Evolutionary conservation across 2,329 filamentous ascomycete species (phyloP).

Genomic region (Fusarium armeniacum): DNA sequence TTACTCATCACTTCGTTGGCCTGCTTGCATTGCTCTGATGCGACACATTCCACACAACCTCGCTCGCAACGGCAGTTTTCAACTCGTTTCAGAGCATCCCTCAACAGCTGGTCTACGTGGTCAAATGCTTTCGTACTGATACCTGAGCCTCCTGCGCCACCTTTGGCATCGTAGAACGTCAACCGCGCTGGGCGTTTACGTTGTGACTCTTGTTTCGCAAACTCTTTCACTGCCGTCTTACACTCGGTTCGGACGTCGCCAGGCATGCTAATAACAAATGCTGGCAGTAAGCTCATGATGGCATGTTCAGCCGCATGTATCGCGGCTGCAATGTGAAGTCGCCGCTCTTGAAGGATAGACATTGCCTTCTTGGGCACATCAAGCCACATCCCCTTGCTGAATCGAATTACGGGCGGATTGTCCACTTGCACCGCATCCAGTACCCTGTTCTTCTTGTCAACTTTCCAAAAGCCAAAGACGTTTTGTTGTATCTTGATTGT

Average conservation of each 20-base stretch:
- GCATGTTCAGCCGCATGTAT: slow-evolving; percentile 98
- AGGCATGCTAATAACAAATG: slow-evolving; percentile 89
- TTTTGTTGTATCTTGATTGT: slow-evolving; percentile 87
- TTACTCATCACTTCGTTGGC: slow-evolving; percentile 95
- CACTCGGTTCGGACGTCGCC: slow-evolving; percentile 96
- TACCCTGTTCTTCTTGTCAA: slow-evolving; percentile 87
- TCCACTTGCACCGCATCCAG: slow-evolving; percentile 94
- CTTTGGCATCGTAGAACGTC: slow-evolving; percentile 96
- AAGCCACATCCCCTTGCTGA: slow-evolving; percentile 94
- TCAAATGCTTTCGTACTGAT: slow-evolving; percentile 96
- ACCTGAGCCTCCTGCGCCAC: slow-evolving; percentile 84
- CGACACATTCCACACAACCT: slow-evolving; percentile 92
- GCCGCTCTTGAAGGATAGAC: slow-evolving; percentile 78
- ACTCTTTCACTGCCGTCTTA: slow-evolving; percentile 90
- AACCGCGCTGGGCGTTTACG: slow-evolving; percentile 89
- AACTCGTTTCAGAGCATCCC: slow-evolving; percentile 81
- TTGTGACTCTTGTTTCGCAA: slow-evolving; percentile 75
- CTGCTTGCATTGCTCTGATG: slow-evolving; percentile 85
- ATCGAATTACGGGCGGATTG: slow-evolving; percentile 88
- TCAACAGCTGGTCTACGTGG: slow-evolving; percentile 83
- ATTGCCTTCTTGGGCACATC: slow-evolving; percentile 86
- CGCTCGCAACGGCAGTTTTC: slow-evolving; percentile 81
- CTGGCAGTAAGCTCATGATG: slow-evolving; percentile 86
- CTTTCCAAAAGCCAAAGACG: slow-evolving; percentile 97
- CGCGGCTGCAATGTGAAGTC: slow-evolving; percentile 85